Evolutionary conservation across 2,329 filamentous ascomycete genomes (phyloP).

Genomic region (Colletotrichum coccodes): DNA sequence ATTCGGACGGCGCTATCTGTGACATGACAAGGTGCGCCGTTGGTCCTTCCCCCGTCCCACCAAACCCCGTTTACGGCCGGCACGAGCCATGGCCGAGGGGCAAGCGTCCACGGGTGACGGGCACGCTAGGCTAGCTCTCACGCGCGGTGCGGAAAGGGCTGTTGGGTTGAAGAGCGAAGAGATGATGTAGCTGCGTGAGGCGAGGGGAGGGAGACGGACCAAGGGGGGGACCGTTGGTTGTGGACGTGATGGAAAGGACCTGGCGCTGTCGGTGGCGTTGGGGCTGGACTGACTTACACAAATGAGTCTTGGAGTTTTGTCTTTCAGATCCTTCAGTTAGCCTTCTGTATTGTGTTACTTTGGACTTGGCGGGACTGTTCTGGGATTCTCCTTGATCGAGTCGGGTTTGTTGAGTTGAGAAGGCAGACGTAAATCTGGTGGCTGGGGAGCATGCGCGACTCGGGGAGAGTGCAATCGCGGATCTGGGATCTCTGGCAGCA

Average conservation of each 20-base stretch:
- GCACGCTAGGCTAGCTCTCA: conserved; percentile 10
- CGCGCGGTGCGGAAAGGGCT: conserved; percentile 15
- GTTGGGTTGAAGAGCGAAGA: not conserved
- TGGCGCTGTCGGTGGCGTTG: conserved; percentile 16
- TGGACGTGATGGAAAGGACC: conserved; percentile 7
- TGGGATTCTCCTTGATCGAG: not conserved
- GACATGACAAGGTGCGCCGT: conserved; percentile 26
- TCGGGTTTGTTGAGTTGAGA: not conserved
- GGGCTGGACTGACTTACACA: conserved; percentile 15
- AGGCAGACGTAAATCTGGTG: not conserved
- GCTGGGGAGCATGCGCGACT: not conserved
- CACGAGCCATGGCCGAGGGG: conserved; percentile 20
- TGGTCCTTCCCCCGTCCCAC: conserved; percentile 1
- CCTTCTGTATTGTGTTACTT: conserved; percentile 5
- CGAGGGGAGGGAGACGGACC: not conserved
- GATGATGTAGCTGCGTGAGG: conserved; percentile 2
- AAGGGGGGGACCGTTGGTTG: not conserved
- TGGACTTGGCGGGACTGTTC: not conserved
- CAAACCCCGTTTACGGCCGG: conserved; percentile 25
- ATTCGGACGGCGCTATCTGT: conserved; percentile 33
- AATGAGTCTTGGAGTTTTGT: not conserved
- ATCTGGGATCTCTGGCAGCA: not conserved
- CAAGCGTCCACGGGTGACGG: conserved; percentile 12
- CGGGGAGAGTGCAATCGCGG: not conserved
- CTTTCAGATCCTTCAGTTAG: not conserved